phyloP scores from a whole-genome alignment of 345 rosid genomes.

The Noccaea bulbosa region DNA sequence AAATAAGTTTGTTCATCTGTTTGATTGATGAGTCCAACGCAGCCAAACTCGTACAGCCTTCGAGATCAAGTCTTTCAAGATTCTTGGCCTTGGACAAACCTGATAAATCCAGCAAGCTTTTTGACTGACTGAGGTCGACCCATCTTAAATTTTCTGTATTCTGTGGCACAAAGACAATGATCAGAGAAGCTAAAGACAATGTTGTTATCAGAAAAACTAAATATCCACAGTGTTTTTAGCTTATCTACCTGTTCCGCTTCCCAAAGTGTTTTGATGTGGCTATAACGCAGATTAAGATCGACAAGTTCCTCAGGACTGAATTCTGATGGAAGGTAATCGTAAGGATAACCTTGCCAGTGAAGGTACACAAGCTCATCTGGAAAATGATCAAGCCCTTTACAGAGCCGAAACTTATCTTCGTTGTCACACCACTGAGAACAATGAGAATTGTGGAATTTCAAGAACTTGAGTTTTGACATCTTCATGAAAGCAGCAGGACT shows the following conservation, averaged over 20 bases:
- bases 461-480: slow-evolving; percentile 46
- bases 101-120: slow-evolving; percentile 31
- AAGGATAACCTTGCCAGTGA: slow-evolving; percentile 45
- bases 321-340: slow-evolving; percentile 31
- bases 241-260: slow-evolving; percentile 36
- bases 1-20: slow-evolving; percentile 32
- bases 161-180: slow-evolving; percentile 14
- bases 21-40: slow-evolving; percentile 8
- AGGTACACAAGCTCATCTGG: slow-evolving; percentile 41
- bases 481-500: slow-evolving; percentile 25
- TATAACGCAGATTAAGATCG: slow-evolving; percentile 16
- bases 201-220: too few species aligned
- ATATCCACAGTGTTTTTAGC: too few species aligned
- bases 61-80: slow-evolving; percentile 38
- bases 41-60: slow-evolving; percentile 39
- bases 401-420: background rate
- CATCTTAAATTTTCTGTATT: slow-evolving; percentile 35
- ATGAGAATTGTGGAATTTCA: slow-evolving; percentile 39
- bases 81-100: slow-evolving; percentile 40
- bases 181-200: background rate
- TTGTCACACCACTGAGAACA: slow-evolving; percentile 30
- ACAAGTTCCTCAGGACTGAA: slow-evolving; percentile 41
- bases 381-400: slow-evolving; percentile 15
- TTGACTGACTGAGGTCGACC: slow-evolving; percentile 37
- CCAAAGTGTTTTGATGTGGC: slow-evolving; percentile 46